These are phyloP conservation scores for Raffaelea albimanens DNA, from an alignment of 2,329 filamentous ascomycete genomes.

Conservation along the genomic window DNA sequence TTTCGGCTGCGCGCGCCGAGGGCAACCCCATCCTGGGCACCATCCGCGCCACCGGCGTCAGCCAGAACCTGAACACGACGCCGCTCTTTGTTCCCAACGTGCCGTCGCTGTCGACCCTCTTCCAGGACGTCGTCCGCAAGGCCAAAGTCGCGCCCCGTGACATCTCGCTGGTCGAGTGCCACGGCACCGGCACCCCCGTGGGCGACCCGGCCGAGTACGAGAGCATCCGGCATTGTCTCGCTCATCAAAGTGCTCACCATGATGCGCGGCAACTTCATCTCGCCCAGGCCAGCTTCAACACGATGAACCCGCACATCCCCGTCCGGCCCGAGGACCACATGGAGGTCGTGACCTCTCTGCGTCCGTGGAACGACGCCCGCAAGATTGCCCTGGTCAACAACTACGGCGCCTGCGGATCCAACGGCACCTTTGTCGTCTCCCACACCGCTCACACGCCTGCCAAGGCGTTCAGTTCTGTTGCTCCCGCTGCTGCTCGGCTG, in stretches of 20 bases:
- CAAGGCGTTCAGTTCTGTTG: not conserved
- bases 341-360: slow-evolving; percentile 8
- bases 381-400: slow-evolving; percentile 22
- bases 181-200: slow-evolving; percentile 33
- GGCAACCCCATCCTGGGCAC: slow-evolving; percentile 32
- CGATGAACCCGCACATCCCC: slow-evolving; percentile 18
- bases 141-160: slow-evolving; percentile 15
- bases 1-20: slow-evolving; percentile 33
- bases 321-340: slow-evolving; percentile 11
- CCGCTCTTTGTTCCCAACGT: slow-evolving; percentile 18
- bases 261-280: slow-evolving; percentile 17
- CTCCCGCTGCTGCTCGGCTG: not conserved
- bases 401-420: slow-evolving; percentile 25
- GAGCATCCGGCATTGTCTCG: slow-evolving; percentile 19
- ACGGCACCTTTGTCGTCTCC: slow-evolving; percentile 17
- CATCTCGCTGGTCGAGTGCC: slow-evolving; percentile 25
- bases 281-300: slow-evolving; percentile 23
- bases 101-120: slow-evolving; percentile 19
- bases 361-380: slow-evolving; percentile 14
- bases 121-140: slow-evolving; percentile 19
- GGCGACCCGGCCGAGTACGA: slow-evolving; percentile 26
- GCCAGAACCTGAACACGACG: slow-evolving; percentile 29
- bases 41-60: slow-evolving; percentile 25
- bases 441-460: not conserved
- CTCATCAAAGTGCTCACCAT: slow-evolving; percentile 24